phyloP scores from a whole-genome alignment of 257 asterid genomes.

The Solanum paucissectum region DNA sequence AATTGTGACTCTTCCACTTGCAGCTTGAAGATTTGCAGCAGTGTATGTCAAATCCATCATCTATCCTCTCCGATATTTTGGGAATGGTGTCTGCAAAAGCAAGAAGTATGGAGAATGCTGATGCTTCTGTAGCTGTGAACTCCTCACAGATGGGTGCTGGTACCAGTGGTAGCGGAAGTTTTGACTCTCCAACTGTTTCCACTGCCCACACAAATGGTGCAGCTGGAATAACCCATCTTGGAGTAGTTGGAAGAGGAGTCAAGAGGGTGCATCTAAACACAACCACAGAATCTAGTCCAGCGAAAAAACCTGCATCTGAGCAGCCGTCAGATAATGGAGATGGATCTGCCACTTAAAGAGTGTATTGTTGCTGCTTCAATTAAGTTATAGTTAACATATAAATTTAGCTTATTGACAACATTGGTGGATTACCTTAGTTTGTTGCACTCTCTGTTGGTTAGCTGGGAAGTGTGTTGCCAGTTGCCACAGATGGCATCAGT shows the following conservation, averaged over 20 bases:
- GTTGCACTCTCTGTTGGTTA: neutral
- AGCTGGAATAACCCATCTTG: slow-evolving; percentile 71
- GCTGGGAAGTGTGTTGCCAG: neutral
- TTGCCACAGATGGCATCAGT: neutral
- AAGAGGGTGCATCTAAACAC: slow-evolving; percentile 70
- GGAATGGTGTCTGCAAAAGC: slow-evolving; percentile 56
- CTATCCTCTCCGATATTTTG: slow-evolving; percentile 57
- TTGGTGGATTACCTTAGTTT: neutral
- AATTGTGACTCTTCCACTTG: slow-evolving; percentile 6
- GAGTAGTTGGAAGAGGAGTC: slow-evolving; percentile 97
- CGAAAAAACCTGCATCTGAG: slow-evolving; percentile 54
- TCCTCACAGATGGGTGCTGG: slow-evolving; percentile 42
- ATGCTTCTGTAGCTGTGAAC: slow-evolving; percentile 26
- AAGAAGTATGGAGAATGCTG: slow-evolving; percentile 21
- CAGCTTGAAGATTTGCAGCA: slow-evolving; percentile 98
- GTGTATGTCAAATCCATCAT: slow-evolving; percentile 56
- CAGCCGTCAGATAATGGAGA: slow-evolving; percentile 35
- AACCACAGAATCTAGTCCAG: slow-evolving; percentile 24
- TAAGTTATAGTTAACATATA: neutral
- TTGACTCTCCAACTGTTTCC: slow-evolving; percentile 46
- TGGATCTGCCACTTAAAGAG: slow-evolving; percentile 31
- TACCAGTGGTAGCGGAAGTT: slow-evolving; percentile 23
- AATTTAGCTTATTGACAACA: neutral
- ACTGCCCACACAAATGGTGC: slow-evolving; percentile 53
- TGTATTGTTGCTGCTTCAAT: neutral